Base-by-base conservation (phyloP, 345 rosid genomes). In the Raphanus sativus region DNA sequence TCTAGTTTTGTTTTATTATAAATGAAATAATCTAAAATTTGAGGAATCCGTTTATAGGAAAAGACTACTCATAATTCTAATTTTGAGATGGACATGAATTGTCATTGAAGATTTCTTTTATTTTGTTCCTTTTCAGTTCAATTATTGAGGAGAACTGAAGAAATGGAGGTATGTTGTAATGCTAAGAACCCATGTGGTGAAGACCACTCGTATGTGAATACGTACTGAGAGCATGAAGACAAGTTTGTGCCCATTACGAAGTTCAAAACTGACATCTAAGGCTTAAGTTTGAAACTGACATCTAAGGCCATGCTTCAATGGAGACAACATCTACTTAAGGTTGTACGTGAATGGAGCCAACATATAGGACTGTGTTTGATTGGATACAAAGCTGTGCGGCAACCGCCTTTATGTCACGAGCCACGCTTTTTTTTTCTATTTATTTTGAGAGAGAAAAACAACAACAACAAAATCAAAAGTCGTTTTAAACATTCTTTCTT, bases 341-440 rank as follows among this genome's bases (percentile, higher is more conserved):
- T n/a, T 42, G 52, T 62, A 21, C 8, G 8, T 17, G 33, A 48
- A 62, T 65, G 55, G 15, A 9, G 62, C 63, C 62, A 62, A 62
- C 26, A 16, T 63, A 63, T 5, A 33, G 28, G 66, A n/a, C 45
- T 17, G 26, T 21, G 29, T 34, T 34, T 34, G 67, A 34, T 24
- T 34, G n/a, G 50, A 4, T n/a, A 64, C 50, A 34, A 64, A 64
- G 67, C 45, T 64, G 67, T 36, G 50, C 36, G 50, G 30, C 54
- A 73, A 73, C 70, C 77, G 70, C 38, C 77, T 64, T 52, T 52
- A 24, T 65, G 2, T 36, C 59, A 32, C 13, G n/a, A 63, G 56
- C 69, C 70, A 50, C 55, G 4, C 4, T 5, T 73, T 25, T 26
- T 25, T 17, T 55, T 50, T 50, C 17, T 56, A 17, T 25, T n/a